These are phyloP conservation scores for Croton setiger DNA, from an alignment of 441 rosid genomes.

Conservation along the genomic window DNA sequence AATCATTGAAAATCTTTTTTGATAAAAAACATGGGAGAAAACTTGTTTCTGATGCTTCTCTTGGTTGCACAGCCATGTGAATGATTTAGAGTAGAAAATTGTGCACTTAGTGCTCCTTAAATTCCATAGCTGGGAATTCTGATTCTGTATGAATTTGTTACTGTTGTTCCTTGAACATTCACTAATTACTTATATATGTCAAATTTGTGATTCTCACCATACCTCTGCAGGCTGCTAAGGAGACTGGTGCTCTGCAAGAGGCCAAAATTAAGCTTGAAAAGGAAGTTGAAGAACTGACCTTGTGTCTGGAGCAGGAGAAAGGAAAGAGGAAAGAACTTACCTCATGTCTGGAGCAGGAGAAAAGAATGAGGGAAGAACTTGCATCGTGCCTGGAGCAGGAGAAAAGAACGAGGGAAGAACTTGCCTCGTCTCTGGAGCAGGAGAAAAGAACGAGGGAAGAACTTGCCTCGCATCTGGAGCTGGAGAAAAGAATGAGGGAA, in stretches of 20 bases:
- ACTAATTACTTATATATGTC: conserved; percentile 5
- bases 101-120: background rate
- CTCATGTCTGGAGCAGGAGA: conserved; percentile 37
- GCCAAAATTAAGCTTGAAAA: conserved; percentile 85
- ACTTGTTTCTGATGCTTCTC: background rate
- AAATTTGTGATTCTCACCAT: conserved; percentile 16
- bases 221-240: conserved; percentile 74
- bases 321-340: conserved; percentile 15
- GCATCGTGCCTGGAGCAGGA: no score
- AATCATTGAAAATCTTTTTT: background rate
- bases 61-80: background rate
- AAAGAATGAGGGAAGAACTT: conserved; percentile 23
- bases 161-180: conserved; percentile 6
- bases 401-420: conserved; percentile 41
- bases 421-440: conserved; percentile 58
- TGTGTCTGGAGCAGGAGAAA: conserved; percentile 72
- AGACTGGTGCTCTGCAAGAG: conserved; percentile 94
- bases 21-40: background rate
- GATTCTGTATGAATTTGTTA: background rate
- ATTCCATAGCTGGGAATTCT: background rate
- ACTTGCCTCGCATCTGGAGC: conserved; percentile 63
- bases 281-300: conserved; percentile 86
- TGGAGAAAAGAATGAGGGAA: background rate
- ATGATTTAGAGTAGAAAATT: background rate
- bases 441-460: conserved; percentile 36